phyloP scores from a whole-genome alignment of 208 protist genomes.

The Leishmania braziliensis region DNA sequence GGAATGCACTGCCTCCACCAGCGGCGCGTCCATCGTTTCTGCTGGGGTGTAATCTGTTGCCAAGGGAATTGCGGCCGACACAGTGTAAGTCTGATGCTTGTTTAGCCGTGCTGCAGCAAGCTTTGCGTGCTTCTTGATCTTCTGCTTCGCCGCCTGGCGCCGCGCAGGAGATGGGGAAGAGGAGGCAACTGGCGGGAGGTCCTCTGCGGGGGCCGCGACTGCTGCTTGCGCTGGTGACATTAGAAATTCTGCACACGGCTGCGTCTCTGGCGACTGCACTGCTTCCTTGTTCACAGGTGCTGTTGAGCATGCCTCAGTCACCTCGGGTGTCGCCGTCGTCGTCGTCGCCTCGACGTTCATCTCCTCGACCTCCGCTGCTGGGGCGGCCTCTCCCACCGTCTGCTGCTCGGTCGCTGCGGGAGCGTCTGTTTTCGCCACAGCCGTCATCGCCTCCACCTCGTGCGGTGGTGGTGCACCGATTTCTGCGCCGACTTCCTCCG shows the following conservation, averaged over 20 bases:
- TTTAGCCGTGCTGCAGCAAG: conserved; percentile 30
- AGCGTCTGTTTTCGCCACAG: conserved; percentile 21
- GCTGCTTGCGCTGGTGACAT: not conserved
- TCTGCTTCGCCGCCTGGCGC: conserved; percentile 39
- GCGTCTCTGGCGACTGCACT: not conserved
- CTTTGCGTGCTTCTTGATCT: conserved; percentile 50
- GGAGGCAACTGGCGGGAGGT: not conserved
- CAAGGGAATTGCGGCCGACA: not conserved
- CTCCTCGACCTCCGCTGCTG: not conserved
- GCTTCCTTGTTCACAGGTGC: not conserved
- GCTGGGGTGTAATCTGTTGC: conserved; percentile 5
- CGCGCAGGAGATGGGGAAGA: conserved; percentile 14
- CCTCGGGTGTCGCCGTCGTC: not conserved
- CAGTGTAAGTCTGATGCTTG: not conserved
- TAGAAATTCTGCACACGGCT: not conserved
- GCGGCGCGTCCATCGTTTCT: conserved; percentile 25
- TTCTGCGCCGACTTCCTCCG: conserved; percentile 13
- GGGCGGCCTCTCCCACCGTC: conserved; percentile 2
- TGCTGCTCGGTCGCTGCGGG: conserved; percentile 11
- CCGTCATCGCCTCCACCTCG: conserved; percentile 12
- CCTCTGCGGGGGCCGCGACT: not conserved
- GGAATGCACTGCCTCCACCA: conserved; percentile 31
- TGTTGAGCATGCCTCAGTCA: not conserved
- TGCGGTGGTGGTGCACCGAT: conserved; percentile 9
- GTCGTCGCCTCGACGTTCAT: not conserved